phyloP scores from a whole-genome alignment of 495 filamentous ascomycete genomes.

The Xylaria telfairii region DNA sequence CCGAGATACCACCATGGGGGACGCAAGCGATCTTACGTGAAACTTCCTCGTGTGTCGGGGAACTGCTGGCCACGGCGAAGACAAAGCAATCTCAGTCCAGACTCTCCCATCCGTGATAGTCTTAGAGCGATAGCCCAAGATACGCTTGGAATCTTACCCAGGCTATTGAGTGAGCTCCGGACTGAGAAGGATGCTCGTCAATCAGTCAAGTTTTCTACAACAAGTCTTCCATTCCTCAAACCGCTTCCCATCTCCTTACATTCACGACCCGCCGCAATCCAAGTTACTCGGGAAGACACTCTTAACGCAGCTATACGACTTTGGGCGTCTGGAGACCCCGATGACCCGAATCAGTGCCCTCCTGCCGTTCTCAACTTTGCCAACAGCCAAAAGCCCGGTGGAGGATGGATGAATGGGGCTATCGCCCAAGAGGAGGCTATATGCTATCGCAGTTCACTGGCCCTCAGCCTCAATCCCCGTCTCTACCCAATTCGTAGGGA shows the following conservation, averaged over 20 bases:
- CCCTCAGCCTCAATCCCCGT: constrained; percentile 49
- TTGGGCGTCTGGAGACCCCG: not conserved
- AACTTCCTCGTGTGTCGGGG: not conserved
- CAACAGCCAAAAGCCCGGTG: constrained; percentile 57
- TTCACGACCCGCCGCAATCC: not conserved
- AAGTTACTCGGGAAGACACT: constrained; percentile 17
- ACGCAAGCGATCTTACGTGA: not conserved
- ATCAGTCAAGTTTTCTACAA: constrained; percentile 6
- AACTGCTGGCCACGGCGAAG: not conserved
- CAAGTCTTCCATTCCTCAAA: not conserved
- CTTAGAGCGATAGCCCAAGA: not conserved
- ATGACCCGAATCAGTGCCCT: constrained; percentile 20
- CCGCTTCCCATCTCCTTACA: not conserved
- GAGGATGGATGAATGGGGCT: constrained; percentile 60
- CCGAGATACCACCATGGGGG: not conserved
- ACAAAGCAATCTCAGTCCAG: not conserved
- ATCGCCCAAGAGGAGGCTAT: constrained; percentile 69
- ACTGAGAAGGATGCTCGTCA: not conserved
- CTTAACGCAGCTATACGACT: constrained; percentile 25
- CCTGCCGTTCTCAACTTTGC: constrained; percentile 69
- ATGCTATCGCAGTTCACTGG: constrained; percentile 67
- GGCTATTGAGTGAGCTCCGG: not conserved
- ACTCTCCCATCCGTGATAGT: not conserved
- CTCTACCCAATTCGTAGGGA: constrained; percentile 57
- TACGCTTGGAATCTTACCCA: not conserved